phyloP scores from a whole-genome alignment of 2,329 filamentous ascomycete genomes.

The Colletotrichum sp. region DNA sequence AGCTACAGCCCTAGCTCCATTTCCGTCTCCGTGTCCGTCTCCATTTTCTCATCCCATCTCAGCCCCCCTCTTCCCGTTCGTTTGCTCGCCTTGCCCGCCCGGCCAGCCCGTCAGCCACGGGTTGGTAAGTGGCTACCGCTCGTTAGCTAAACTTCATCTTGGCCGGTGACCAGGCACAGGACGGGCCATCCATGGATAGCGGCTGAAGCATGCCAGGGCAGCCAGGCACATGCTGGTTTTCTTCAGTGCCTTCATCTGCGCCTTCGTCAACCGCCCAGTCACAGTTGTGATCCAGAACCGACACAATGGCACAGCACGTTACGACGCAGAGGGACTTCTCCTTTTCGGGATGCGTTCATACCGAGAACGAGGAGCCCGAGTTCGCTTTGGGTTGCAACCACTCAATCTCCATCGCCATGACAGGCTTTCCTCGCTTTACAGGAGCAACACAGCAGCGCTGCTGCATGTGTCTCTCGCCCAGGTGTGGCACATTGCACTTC shows the following conservation, averaged over 20 bases:
- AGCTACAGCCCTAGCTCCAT: neutral
- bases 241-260: neutral
- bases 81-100: slow-evolving; percentile 8
- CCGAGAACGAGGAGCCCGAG: neutral
- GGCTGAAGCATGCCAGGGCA: neutral
- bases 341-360: neutral
- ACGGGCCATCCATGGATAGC: neutral
- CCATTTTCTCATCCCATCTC: neutral
- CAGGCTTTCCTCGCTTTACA: neutral
- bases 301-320: neutral
- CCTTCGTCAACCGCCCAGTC: neutral
- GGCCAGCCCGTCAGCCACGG: slow-evolving; percentile 9
- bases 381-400: neutral
- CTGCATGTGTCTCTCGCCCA: neutral
- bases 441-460: neutral
- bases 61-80: neutral
- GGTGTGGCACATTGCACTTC: neutral
- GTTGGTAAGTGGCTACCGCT: neutral
- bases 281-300: neutral
- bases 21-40: neutral
- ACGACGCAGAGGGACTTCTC: neutral
- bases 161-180: neutral
- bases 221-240: neutral
- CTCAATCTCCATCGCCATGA: neutral
- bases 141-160: neutral